Percentiles rank a stretch among this genome's conserved stretches.
phyloP scores from a whole-genome alignment of 805 yeast species.

The Wickerhamiella alocasiicola region DNA sequence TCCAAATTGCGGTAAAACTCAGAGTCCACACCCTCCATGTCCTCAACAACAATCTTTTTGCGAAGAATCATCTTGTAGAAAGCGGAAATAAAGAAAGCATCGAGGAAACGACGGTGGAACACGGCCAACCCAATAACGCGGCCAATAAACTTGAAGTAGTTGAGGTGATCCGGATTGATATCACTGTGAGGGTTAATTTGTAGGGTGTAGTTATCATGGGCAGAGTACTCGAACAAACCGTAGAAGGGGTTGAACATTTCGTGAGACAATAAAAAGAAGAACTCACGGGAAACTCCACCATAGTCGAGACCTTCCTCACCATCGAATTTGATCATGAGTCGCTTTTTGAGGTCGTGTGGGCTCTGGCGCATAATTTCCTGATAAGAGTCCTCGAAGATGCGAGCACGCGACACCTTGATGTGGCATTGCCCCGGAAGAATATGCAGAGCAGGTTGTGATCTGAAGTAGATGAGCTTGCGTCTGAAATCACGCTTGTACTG shows the following conservation, averaged over 20 bases:
- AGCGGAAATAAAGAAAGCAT: constrained; percentile 97
- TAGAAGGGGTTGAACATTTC: constrained; percentile 98
- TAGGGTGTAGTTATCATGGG: constrained; percentile 93
- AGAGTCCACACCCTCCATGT: constrained; percentile 98
- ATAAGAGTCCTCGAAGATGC: constrained; percentile 92
- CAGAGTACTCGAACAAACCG: constrained; percentile 92
- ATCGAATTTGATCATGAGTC: constrained; percentile 95
- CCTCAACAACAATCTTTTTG: constrained; percentile 88
- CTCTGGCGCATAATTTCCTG: constrained; percentile 98
- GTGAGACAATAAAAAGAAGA: constrained; percentile 89
- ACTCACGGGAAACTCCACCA: constrained; percentile 98
- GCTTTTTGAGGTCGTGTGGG: constrained; percentile 94
- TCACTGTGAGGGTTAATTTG: constrained; percentile 97
- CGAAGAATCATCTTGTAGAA: constrained; percentile 94
- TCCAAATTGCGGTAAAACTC: constrained; percentile 88
- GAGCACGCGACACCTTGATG: constrained; percentile 92
- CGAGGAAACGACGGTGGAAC: constrained; percentile 94
- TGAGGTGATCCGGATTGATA: constrained; percentile 94
- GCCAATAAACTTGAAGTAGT: constrained; percentile 95
- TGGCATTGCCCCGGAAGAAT: constrained; percentile 98
- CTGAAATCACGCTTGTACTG: constrained; percentile 98
- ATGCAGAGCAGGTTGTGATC: constrained; percentile 96
- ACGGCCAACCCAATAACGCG: constrained; percentile 97
- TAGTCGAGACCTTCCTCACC: constrained; percentile 99
- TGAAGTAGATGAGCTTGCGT: constrained; percentile 91